These are phyloP conservation scores for Kazachstania psychrophila DNA, from an alignment of 805 yeast genomes.

Conservation along the genomic window DNA sequence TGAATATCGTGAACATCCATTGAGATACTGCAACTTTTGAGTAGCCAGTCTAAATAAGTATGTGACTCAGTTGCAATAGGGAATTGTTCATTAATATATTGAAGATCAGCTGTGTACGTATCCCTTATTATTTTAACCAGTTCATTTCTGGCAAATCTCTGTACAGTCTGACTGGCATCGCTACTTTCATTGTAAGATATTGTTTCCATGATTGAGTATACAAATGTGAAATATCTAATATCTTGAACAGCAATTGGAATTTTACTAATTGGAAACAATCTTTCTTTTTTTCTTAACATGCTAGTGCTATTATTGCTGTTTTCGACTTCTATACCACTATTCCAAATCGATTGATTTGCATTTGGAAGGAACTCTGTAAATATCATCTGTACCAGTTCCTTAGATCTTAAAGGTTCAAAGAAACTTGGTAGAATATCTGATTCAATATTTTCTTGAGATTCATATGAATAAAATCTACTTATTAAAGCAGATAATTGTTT, in stretches of 20 bases:
- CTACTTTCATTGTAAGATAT: background rate
- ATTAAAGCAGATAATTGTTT: background rate
- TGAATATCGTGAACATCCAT: too few species aligned
- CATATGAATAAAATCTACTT: background rate
- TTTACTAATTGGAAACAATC: constrained; percentile 2
- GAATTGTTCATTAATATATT: background rate
- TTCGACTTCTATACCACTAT: background rate
- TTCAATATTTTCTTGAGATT: background rate
- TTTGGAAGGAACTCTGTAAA: background rate
- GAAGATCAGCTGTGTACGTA: constrained; percentile 3
- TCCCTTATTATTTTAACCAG: background rate
- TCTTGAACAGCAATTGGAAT: background rate
- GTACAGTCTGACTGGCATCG: background rate
- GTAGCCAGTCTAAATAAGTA: constrained; percentile 1
- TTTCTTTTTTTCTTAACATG: too few species aligned
- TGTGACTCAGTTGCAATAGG: background rate
- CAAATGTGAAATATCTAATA: background rate
- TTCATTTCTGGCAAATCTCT: background rate
- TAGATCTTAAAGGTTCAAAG: constrained; percentile 3
- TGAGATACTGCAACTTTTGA: background rate
- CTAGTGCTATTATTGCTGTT: too few species aligned
- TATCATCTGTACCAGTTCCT: too few species aligned
- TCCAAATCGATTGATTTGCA: background rate
- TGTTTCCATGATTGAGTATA: background rate
- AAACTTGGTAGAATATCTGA: background rate